Base-by-base conservation (phyloP, 345 rosid genomes). In the Citrus inodora region DNA sequence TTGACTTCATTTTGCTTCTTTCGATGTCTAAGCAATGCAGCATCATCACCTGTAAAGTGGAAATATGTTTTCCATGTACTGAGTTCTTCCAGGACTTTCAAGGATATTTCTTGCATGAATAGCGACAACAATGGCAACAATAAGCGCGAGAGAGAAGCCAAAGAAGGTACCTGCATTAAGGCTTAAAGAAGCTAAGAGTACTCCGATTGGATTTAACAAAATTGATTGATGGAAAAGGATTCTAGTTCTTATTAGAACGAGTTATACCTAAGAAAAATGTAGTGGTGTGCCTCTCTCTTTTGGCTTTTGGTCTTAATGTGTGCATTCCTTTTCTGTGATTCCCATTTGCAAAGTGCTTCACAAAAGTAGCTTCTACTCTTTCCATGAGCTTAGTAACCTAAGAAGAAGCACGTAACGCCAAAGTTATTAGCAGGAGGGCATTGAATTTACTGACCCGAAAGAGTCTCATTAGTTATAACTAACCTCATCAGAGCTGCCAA, bases 401-500 rank as follows among this genome's bases (percentile, higher is more conserved):
- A 61, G 24, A 46, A 7, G 28, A 46, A 7, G 28, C 27, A 69
- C 38, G 78, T 51, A 33, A n/a, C 33, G 55, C 27, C 55, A 11
- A 65, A 67, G 17, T 68, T 10, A 28, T 66, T 24, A 7, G 9
- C 60, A 46, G 24, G 60, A 71, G 25, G 7, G 32, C n/a, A n/a
- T 0, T 11, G 27, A n/a, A 9, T 35, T 13, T 35, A 46, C 59
- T 46, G 38, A 58, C n/a, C 25, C 1, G 24, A 59, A 24, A 71
- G 37, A 30, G 24, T 59, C 64, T 30, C 4, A 9, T 1, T 2
- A n/a, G 59, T 42, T 16, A 38, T 5, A 71, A 76, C 76, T 73
- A n/a, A 89, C 98, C 87, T 94, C 91, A 67, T 87, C 92, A 59
- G 91, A 92, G 86, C 82, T 92, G 55, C 97, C 94, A 24, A 94